Evolutionary conservation across 116 monocot genomes (phyloP).

Genomic region (Zostera marina): DNA sequence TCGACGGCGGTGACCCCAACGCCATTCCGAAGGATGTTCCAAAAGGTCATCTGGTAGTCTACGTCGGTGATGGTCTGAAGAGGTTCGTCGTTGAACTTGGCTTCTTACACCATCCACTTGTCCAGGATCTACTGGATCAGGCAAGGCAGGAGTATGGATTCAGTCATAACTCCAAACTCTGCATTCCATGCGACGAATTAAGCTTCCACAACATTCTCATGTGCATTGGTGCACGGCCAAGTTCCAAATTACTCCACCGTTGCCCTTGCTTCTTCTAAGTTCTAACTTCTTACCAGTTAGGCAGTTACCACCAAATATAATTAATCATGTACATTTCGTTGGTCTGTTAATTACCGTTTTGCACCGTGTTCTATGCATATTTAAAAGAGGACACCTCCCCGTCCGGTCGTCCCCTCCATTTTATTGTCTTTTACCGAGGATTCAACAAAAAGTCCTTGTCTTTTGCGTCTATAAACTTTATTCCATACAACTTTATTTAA

Average conservation of each 20-base stretch:
- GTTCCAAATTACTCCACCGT: neutral
- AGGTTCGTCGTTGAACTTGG: conserved; percentile 25
- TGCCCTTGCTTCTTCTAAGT: conserved; percentile 8
- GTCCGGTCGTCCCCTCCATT: too few species aligned
- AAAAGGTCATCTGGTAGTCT: conserved; percentile 40
- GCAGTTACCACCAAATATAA: too few species aligned
- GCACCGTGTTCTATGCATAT: too few species aligned
- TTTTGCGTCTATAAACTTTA: too few species aligned
- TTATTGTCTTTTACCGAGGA: too few species aligned
- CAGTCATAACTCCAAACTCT: conserved; percentile 13
- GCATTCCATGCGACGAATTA: conserved; percentile 44
- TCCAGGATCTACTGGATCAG: conserved; percentile 27
- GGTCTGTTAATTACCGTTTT: too few species aligned
- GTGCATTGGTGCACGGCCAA: neutral
- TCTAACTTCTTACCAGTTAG: too few species aligned
- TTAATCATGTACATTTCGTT: too few species aligned
- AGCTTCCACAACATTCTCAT: conserved; percentile 23
- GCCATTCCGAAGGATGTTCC: conserved; percentile 23
- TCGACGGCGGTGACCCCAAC: neutral
- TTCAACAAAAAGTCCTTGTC: too few species aligned
- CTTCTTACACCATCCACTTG: conserved; percentile 24
- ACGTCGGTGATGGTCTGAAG: conserved; percentile 28
- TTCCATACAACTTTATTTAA: too few species aligned
- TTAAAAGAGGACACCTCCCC: too few species aligned
- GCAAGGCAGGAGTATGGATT: conserved; percentile 36